phyloP scores from a whole-genome alignment of 108 stramenopile species.

The Skeletonema grethae region DNA sequence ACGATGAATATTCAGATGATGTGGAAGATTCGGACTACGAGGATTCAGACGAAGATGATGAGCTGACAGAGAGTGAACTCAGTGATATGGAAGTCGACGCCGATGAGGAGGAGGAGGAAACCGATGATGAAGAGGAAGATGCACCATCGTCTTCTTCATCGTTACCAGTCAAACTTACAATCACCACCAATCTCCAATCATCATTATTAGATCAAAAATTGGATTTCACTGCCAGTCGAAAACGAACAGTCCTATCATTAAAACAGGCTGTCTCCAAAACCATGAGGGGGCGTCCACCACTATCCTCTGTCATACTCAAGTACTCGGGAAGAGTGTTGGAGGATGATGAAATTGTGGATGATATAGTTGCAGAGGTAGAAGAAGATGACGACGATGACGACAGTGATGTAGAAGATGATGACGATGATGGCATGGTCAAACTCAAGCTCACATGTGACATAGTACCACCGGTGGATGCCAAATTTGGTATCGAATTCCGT shows the following conservation, averaged over 20 bases:
- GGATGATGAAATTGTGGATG: conserved; percentile 69
- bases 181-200: conserved; percentile 57
- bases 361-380: conserved; percentile 48
- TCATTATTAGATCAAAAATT: conserved; percentile 64
- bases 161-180: conserved; percentile 55
- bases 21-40: background rate
- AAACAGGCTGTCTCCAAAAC: conserved; percentile 64
- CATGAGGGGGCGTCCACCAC: conserved; percentile 66
- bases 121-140: conserved; percentile 40
- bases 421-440: conserved; percentile 32
- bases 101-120: conserved; percentile 18
- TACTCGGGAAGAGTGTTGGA: conserved; percentile 50
- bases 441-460: conserved; percentile 61
- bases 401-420: conserved; percentile 63
- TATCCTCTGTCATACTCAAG: conserved; percentile 48
- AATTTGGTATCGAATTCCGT: conserved; percentile 63
- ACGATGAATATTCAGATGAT: background rate
- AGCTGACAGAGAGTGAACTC: conserved; percentile 16
- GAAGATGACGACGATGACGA: conserved; percentile 68
- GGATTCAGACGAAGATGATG: conserved; percentile 7
- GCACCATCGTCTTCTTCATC: conserved; percentile 11
- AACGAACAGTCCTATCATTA: conserved; percentile 52
- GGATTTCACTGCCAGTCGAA: conserved; percentile 63
- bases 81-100: conserved; percentile 23
- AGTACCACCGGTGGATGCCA: conserved; percentile 77